Evolutionary conservation across 108 stramenopile species (phyloP).

Genomic region (Discostella stelligeroides): DNA sequence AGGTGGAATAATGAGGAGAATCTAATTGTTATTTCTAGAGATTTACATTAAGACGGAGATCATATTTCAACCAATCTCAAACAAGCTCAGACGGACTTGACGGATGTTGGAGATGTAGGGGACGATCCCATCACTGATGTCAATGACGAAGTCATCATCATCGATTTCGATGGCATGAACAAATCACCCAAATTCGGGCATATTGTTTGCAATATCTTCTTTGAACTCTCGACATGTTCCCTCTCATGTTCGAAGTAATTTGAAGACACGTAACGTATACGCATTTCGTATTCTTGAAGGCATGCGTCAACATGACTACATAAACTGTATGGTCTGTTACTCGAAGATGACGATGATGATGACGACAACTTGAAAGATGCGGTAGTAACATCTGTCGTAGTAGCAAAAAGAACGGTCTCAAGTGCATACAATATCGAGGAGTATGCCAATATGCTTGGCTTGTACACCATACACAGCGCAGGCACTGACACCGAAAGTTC

Average conservation of each 20-base stretch:
- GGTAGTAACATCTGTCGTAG: not conserved
- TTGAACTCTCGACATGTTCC: constrained; percentile 17
- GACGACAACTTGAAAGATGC: not conserved
- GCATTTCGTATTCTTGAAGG: constrained; percentile 18
- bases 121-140: no score
- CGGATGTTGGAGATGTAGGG: constrained; percentile 32
- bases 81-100: not conserved
- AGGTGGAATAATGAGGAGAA: no score
- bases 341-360: not conserved
- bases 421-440: constrained; percentile 70
- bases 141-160: not conserved
- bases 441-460: constrained; percentile 73
- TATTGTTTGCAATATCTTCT: constrained; percentile 34
- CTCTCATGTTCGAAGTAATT: constrained; percentile 22
- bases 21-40: no score
- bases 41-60: no score
- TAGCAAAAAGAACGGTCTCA: constrained; percentile 42
- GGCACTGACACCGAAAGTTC: constrained; percentile 79
- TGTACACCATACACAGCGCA: constrained; percentile 46
- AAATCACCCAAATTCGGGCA: constrained; percentile 34
- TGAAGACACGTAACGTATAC: constrained; percentile 3
- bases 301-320: no score
- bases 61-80: no score
- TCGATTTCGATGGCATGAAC: constrained; percentile 2
- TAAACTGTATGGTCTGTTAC: no score